A percentile compares a stretch with the other conserved stretches of the same genome.
These are phyloP conservation scores for Aphelidium insulamus DNA, from an alignment of 371 early-diverging fungal genomes.

Conservation along the genomic window DNA sequence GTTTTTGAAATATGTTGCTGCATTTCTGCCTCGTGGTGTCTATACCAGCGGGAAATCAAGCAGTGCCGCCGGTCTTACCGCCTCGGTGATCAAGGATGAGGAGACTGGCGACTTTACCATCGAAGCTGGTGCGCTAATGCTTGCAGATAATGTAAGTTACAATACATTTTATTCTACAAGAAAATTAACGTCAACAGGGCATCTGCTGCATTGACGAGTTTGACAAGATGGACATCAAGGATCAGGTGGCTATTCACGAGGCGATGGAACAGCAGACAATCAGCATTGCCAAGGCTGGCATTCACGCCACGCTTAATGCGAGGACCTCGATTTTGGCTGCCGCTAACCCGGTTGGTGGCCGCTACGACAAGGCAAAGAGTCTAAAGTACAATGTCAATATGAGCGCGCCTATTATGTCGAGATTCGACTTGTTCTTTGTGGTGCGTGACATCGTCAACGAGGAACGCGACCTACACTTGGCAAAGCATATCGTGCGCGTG, in stretches of 20 bases:
- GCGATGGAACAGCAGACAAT: slow-evolving; percentile 99
- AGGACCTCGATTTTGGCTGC: slow-evolving; percentile 96
- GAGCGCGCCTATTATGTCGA: slow-evolving; percentile 97
- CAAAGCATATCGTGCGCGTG: slow-evolving; percentile 80
- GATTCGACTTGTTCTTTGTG: slow-evolving; percentile 98
- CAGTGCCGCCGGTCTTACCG: slow-evolving; percentile 97
- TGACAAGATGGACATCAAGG: slow-evolving; percentile 97
- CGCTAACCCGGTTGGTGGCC: slow-evolving; percentile 94
- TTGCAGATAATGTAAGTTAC: slow-evolving; percentile 81
- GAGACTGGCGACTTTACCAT: slow-evolving; percentile 98
- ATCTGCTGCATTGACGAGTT: slow-evolving; percentile 99
- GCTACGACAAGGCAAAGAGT: slow-evolving; percentile 84
- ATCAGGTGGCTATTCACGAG: slow-evolving; percentile 99
- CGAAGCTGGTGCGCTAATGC: slow-evolving; percentile 98
- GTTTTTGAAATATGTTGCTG: slow-evolving; percentile 81
- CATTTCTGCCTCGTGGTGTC: slow-evolving; percentile 75
- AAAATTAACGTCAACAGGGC: slow-evolving; percentile 26
- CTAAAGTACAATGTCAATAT: slow-evolving; percentile 94
- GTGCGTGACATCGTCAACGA: slow-evolving; percentile 90
- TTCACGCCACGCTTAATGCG: slow-evolving; percentile 96
- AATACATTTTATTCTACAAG: neutral
- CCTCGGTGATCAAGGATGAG: slow-evolving; percentile 92
- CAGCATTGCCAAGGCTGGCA: slow-evolving; percentile 98
- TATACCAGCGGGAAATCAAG: slow-evolving; percentile 98
- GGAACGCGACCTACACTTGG: slow-evolving; percentile 75